Evolutionary conservation across 208 protist species (phyloP).

Genomic region (Trypanosoma scelopori): DNA sequence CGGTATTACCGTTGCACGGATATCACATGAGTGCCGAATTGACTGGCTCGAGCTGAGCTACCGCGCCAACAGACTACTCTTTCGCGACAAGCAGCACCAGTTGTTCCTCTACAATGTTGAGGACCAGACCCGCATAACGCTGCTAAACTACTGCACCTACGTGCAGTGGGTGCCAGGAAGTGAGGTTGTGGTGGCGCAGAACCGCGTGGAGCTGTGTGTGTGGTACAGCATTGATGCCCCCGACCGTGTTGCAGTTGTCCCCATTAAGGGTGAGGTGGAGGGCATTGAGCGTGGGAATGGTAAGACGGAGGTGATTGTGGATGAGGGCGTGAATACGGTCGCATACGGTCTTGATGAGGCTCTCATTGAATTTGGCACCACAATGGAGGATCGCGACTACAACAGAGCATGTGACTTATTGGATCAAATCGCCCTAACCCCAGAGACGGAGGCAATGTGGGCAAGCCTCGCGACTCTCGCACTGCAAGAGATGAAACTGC

Average conservation of each 20-base stretch:
- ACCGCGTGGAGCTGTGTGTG: conserved; percentile 94
- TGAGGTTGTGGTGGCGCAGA: conserved; percentile 98
- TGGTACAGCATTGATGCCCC: conserved; percentile 97
- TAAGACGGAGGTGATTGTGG: conserved; percentile 96
- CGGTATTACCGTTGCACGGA: conserved; percentile 80
- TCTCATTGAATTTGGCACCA: conserved; percentile 96
- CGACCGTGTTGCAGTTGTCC: conserved; percentile 93
- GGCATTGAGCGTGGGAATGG: conserved; percentile 94
- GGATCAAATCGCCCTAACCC: conserved; percentile 78
- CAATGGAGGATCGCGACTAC: conserved; percentile 94
- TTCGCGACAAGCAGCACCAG: conserved; percentile 95
- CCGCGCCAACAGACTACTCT: conserved; percentile 93
- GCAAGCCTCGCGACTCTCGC: conserved; percentile 80
- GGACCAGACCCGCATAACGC: conserved; percentile 82
- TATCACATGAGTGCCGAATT: conserved; percentile 91
- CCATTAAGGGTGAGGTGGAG: conserved; percentile 97
- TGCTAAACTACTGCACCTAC: conserved; percentile 96
- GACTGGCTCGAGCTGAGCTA: conserved; percentile 97
- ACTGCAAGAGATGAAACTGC: conserved; percentile 85
- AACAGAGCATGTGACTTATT: conserved; percentile 91
- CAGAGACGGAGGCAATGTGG: conserved; percentile 97
- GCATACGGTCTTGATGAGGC: conserved; percentile 95
- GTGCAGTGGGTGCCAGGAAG: conserved; percentile 98
- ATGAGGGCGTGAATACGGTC: conserved; percentile 95
- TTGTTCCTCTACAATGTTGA: conserved; percentile 94